These are phyloP conservation scores for Cyberlindnera maritima DNA, from an alignment of 805 yeast species.

Conservation along the genomic window DNA sequence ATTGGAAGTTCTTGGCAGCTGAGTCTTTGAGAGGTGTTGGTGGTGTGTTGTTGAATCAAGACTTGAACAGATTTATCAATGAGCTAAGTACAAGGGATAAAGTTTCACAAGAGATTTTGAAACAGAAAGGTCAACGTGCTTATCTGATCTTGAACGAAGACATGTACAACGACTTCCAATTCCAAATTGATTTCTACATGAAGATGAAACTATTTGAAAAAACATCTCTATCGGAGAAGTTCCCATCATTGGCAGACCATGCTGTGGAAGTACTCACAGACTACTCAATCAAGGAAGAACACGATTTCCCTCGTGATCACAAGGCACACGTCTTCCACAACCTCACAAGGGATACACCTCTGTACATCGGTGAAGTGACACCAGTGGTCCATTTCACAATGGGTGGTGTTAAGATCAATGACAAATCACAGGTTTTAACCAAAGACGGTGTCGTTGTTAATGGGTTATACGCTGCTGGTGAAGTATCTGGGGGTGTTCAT, in stretches of 20 bases:
- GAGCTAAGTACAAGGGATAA: constrained; percentile 53
- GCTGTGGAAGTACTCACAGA: constrained; percentile 22
- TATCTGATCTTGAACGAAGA: constrained; percentile 39
- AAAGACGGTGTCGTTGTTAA: constrained; percentile 30
- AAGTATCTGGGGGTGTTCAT: constrained; percentile 67
- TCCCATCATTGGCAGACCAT: constrained; percentile 23
- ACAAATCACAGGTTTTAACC: constrained; percentile 41
- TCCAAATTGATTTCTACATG: constrained; percentile 52
- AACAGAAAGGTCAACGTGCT: constrained; percentile 31
- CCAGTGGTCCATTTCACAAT: constrained; percentile 66
- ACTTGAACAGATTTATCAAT: constrained; percentile 46
- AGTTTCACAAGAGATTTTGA: constrained; percentile 44
- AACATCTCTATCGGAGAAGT: constrained; percentile 30
- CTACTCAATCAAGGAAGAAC: constrained; percentile 15
- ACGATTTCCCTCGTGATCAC: constrained; percentile 38
- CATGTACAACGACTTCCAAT: constrained; percentile 42
- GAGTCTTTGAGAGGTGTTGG: constrained; percentile 61
- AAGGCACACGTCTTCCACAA: constrained; percentile 32
- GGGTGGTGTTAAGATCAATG: constrained; percentile 63
- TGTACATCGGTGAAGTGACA: constrained; percentile 51
- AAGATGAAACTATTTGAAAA: constrained; percentile 35
- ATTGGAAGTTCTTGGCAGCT: constrained; percentile 57
- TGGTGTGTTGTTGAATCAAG: constrained; percentile 47
- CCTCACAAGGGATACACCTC: constrained; percentile 26
- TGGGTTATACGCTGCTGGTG: constrained; percentile 63